These are phyloP conservation scores for Glonium stellatum DNA, from an alignment of 495 filamentous ascomycete genomes.

Conservation along the genomic window DNA sequence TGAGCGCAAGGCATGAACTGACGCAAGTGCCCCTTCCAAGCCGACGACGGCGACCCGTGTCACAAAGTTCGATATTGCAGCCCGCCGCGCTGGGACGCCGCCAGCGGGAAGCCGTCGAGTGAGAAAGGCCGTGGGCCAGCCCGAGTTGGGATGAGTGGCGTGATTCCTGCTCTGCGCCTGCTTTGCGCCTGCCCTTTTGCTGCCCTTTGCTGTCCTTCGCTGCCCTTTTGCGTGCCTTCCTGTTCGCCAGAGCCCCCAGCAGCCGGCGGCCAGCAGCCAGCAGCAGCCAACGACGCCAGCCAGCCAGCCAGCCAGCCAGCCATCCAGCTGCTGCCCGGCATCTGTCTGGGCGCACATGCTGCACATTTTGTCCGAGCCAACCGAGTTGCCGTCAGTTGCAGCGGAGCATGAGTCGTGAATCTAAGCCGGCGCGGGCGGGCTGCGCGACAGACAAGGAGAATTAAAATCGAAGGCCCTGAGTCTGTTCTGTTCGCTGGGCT, in stretches of 20 bases:
- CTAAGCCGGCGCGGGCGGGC: too few species aligned
- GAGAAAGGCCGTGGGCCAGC: not conserved
- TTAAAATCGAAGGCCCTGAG: too few species aligned
- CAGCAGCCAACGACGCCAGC: too few species aligned
- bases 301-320: too few species aligned
- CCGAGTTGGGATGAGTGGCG: not conserved
- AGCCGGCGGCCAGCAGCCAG: too few species aligned
- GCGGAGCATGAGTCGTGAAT: too few species aligned
- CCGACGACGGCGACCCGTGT: not conserved
- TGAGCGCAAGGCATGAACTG: not conserved
- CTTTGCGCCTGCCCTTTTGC: too few species aligned
- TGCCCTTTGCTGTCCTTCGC: not conserved
- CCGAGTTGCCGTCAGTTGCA: too few species aligned
- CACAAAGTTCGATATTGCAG: not conserved
- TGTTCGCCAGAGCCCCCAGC: not conserved
- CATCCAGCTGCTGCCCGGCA: not conserved
- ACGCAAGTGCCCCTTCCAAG: not conserved
- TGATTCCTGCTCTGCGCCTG: constrained; percentile 1
- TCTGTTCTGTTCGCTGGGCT: too few species aligned
- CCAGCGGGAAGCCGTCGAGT: not conserved
- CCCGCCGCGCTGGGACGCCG: not conserved
- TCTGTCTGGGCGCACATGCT: not conserved
- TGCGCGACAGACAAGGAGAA: too few species aligned
- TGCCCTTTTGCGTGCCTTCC: not conserved
- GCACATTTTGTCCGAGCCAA: not conserved